phyloP scores from a whole-genome alignment of 208 protist genomes.

The Endotrypanum monterogeii region DNA sequence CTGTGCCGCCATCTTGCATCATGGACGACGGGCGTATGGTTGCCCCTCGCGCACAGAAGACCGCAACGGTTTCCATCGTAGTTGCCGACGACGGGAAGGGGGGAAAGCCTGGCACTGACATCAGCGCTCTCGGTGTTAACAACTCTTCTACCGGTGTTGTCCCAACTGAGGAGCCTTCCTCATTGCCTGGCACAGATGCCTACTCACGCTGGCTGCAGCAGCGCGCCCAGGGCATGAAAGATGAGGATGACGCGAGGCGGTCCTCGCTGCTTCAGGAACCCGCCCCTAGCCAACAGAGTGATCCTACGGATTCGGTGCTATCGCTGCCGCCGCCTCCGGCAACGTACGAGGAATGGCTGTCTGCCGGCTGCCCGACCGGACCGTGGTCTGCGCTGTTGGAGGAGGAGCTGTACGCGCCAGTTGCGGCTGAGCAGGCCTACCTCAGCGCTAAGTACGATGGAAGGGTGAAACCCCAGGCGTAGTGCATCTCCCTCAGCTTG shows the following conservation, averaged over 20 bases:
- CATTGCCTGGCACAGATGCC: slow-evolving; percentile 2
- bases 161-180: background rate
- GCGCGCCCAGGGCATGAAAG: slow-evolving; percentile 8
- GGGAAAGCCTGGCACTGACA: background rate
- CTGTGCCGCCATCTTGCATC: slow-evolving; percentile 22
- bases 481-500: background rate
- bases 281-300: background rate
- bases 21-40: slow-evolving; percentile 34
- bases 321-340: slow-evolving; percentile 15
- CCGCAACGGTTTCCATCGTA: background rate
- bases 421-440: slow-evolving; percentile 50
- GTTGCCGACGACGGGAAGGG: background rate
- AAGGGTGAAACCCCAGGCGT: background rate
- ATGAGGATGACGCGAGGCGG: background rate
- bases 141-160: background rate
- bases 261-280: background rate
- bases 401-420: slow-evolving; percentile 62
- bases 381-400: slow-evolving; percentile 56
- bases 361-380: slow-evolving; percentile 47
- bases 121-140: background rate
- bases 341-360: slow-evolving; percentile 62
- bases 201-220: slow-evolving; percentile 25
- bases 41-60: background rate
- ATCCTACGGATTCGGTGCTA: slow-evolving; percentile 15
- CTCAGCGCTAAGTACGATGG: slow-evolving; percentile 57